Evolutionary conservation across 164 flowering plant genomes (phyloP).

Genomic region (Buxus sempervirens): DNA sequence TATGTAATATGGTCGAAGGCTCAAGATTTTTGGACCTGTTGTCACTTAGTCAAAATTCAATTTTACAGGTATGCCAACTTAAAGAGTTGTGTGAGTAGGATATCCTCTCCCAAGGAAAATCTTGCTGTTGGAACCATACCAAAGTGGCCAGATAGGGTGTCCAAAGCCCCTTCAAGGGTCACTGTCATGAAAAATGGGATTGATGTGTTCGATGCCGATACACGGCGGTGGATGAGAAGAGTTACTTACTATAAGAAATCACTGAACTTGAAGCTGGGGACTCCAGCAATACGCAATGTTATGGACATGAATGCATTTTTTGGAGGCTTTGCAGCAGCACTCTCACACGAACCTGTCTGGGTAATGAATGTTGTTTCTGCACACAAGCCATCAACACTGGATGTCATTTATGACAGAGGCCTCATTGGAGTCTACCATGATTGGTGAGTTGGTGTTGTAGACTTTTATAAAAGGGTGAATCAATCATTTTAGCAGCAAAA

Average conservation of each 20-base stretch:
- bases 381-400: slow-evolving; percentile 67
- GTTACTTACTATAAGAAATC: slow-evolving; percentile 75
- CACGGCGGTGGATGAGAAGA: slow-evolving; percentile 81
- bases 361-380: slow-evolving; percentile 98
- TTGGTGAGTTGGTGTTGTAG: slow-evolving; percentile 52
- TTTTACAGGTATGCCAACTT: slow-evolving; percentile 72
- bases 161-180: slow-evolving; percentile 67
- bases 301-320: slow-evolving; percentile 99
- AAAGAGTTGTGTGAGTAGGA: slow-evolving; percentile 73
- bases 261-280: slow-evolving; percentile 79
- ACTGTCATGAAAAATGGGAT: slow-evolving; percentile 62
- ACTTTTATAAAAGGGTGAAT: background rate
- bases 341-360: slow-evolving; percentile 86
- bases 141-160: slow-evolving; percentile 88
- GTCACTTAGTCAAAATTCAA: background rate
- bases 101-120: slow-evolving; percentile 56
- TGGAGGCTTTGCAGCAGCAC: slow-evolving; percentile 95
- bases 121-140: slow-evolving; percentile 66
- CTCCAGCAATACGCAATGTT: slow-evolving; percentile 73
- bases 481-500: background rate
- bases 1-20: background rate
- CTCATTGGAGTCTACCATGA: slow-evolving; percentile 94
- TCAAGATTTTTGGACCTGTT: background rate
- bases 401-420: slow-evolving; percentile 87
- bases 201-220: slow-evolving; percentile 89